These are phyloP conservation scores for Pseudocercospora musae DNA, from an alignment of 2,329 filamentous ascomycete genomes.

Conservation along the genomic window DNA sequence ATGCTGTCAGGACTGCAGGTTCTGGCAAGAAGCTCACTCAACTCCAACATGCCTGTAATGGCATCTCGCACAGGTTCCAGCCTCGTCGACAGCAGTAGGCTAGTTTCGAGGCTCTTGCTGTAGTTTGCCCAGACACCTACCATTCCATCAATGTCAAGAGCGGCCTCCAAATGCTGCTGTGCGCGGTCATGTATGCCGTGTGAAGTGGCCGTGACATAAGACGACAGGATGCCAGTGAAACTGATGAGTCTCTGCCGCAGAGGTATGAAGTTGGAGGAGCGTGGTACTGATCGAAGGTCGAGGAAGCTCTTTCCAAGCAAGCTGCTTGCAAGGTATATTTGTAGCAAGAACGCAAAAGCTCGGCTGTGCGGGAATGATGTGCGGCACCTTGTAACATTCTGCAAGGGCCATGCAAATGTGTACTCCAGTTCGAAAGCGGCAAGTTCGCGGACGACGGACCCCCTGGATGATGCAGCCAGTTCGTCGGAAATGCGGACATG, in stretches of 20 bases:
- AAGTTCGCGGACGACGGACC: constrained; percentile 14
- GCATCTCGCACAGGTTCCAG: constrained; percentile 68
- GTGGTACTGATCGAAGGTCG: constrained; percentile 22
- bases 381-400: constrained; percentile 68
- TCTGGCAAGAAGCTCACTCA: constrained; percentile 53
- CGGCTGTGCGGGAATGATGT: constrained; percentile 66
- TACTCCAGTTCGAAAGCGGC: constrained; percentile 19
- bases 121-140: constrained; percentile 65
- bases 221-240: constrained; percentile 72
- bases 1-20: constrained; percentile 43
- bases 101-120: constrained; percentile 59
- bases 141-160: constrained; percentile 79
- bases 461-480: constrained; percentile 38
- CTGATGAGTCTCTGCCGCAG: constrained; percentile 65
- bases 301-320: constrained; percentile 57
- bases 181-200: constrained; percentile 58
- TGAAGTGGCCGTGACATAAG: constrained; percentile 72
- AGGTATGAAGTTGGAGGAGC: constrained; percentile 41
- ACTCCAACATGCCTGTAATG: constrained; percentile 72
- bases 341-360: constrained; percentile 72
- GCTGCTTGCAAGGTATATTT: constrained; percentile 68
- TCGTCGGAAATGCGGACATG: constrained; percentile 54
- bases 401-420: constrained; percentile 55
- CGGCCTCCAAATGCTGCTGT: constrained; percentile 53
- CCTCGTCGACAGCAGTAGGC: constrained; percentile 66